Base-by-base conservation (phyloP, 306 rosid species). In the Arachis hypogaea region DNA sequence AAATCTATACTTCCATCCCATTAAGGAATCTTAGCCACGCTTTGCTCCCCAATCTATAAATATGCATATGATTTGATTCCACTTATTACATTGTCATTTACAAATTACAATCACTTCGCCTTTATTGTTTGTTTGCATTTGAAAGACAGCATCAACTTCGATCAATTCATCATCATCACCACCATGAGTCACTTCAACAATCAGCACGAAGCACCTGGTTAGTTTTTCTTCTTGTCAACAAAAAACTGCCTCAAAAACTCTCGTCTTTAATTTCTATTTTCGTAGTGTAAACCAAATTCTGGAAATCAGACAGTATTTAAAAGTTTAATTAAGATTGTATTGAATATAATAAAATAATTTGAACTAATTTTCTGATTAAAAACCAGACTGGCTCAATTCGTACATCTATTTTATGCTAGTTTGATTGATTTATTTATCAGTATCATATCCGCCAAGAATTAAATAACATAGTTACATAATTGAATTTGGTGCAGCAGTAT, bases 131-230 rank as follows among this genome's bases (percentile, higher is more conserved):
- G 14, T n/a, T 57, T 30, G 50, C 9, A 44, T 9, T 51, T 40
- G 44, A 69, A 1, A 63, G 8, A 57, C 57, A 40, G 4, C 38
- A 33, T 4, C 38, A 33, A 33, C 38, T 33, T 33, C 4, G 38
- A 33, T 33, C 38, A 33, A 33, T 33, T 33, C 38, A 2, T 33
- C 38, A 33, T 33, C 38, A 33, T 33, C 38, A 33, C 36, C 77
- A 71, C 5, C 18, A 79, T 73, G 79, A 79, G 30, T 73, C 11
- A 66, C 61, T 73, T 67, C 45, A 73, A 67, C 71, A 79, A 59
- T 68, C 66, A 73, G 16, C 83, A 60, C 73, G 66, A 79, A 36
- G 55, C 76, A 36, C 83, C 83, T 43, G 60, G 75, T 77, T 18
- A 69, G 81, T 77, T 43, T 76, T 49, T 9, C 7, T 33, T 33